Conservation (phyloP, 2,329 filamentous ascomycete species). For the Venturia nashicola region DNA sequence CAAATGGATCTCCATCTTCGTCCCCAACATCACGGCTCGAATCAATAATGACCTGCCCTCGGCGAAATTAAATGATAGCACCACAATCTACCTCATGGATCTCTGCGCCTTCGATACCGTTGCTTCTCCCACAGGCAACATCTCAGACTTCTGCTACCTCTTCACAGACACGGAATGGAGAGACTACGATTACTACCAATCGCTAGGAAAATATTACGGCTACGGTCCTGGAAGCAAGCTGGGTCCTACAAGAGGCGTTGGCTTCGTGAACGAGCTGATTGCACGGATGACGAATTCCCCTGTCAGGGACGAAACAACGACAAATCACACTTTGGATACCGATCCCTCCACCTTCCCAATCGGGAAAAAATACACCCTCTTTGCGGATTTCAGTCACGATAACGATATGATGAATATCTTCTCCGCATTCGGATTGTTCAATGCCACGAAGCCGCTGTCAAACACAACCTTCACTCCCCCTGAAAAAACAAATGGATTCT, state of each 20-base stretch:
- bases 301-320: slow-evolving; percentile 61
- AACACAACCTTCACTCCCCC: slow-evolving; percentile 37
- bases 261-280: slow-evolving; percentile 78
- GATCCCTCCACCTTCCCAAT: slow-evolving; percentile 62
- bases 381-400: slow-evolving; percentile 87
- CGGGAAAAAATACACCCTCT: slow-evolving; percentile 43
- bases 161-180: slow-evolving; percentile 65
- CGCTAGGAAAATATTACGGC: slow-evolving; percentile 74
- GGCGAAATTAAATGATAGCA: slow-evolving; percentile 47
- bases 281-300: slow-evolving; percentile 59
- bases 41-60: slow-evolving; percentile 58
- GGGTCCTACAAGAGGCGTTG: slow-evolving; percentile 74
- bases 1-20: slow-evolving; percentile 51
- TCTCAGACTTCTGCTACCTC: slow-evolving; percentile 62
- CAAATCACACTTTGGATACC: slow-evolving; percentile 65
- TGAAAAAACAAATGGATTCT: slow-evolving; percentile 51
- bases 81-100: slow-evolving; percentile 71
- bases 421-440: slow-evolving; percentile 67
- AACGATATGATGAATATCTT: slow-evolving; percentile 73
- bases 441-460: slow-evolving; percentile 41
- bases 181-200: slow-evolving; percentile 69
- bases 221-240: slow-evolving; percentile 66
- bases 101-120: slow-evolving; percentile 78
- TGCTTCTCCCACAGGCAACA: slow-evolving; percentile 36
- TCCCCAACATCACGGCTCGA: slow-evolving; percentile 53